Base-by-base conservation (phyloP, 2,329 filamentous ascomycete genomes). In the Stachybotrys echinatus region DNA sequence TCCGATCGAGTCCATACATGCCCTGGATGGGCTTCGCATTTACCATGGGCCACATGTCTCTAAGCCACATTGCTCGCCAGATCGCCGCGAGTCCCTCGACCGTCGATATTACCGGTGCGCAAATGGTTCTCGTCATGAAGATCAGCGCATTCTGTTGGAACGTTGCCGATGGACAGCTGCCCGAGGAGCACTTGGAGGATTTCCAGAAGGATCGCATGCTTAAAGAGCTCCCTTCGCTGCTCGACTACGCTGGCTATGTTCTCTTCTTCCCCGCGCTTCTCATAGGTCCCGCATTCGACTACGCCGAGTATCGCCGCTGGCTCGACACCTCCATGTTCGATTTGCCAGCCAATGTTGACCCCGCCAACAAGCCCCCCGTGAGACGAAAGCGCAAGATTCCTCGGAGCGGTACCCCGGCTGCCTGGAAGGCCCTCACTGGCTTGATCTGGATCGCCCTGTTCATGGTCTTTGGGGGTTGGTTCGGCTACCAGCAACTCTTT, bases 51-150 rank as follows among this genome's bases (percentile, higher is more conserved):
- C 92, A 99, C 71, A 89, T 97, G 87, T 92, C 92, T 43, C 67
- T 92, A 61, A 95, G 84, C 66, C 94, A 99, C 67, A 86, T 99
- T 54, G 74, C 82, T 51, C 88, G 95, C 38, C 90, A 95, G 68
- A 80, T 84, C 38, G 73, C 79, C 38, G 77, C 87, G 58, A 77
- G 83, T 18, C 81, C 88, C 0, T 76, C 80, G 38, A 70, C 73
- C 2, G 77, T 96, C 52, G 94, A 99, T 66, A 92, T 99, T 58
- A 96, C 92, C 1, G 92, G 88, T 39, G 91, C 92, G 1, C 94
- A 99, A 69, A 99, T 99, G 94, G 94, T 99, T 31, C 73, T 97
- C 59, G 86, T 97, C 55, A 99, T 99, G 90, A 99, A 99, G 70
- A 82, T 99, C 34, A 90, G 85, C 20, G 88, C 92, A 5, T 99